Conservation (phyloP, 2,329 filamentous ascomycete genomes). For the Hortaea werneckii region DNA sequence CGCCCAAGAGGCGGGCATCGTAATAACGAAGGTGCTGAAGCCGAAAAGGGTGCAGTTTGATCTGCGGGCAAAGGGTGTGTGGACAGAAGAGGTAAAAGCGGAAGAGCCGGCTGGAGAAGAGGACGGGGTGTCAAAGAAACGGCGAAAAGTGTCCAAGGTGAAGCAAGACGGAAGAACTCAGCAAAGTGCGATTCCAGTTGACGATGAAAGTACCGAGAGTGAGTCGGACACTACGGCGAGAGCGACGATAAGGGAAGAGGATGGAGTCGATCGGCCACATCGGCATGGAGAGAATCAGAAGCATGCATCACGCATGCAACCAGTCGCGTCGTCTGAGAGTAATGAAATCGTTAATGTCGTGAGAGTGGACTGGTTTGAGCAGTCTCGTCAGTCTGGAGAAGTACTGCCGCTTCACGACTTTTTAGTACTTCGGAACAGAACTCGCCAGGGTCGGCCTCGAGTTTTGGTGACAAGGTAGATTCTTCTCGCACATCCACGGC, state of each 20-base stretch:
- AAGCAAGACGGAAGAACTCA: neutral
- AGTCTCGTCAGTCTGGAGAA: slow-evolving; percentile 34
- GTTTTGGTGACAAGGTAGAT: slow-evolving; percentile 4
- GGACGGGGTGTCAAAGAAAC: neutral
- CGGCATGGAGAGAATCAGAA: no score
- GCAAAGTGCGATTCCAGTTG: slow-evolving; percentile 6
- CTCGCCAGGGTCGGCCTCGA: slow-evolving; percentile 6
- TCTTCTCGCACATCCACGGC: slow-evolving; percentile 7
- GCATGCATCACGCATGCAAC: neutral
- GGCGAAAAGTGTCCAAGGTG: neutral
- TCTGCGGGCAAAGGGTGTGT: slow-evolving; percentile 56
- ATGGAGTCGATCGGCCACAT: neutral
- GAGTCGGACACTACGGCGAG: slow-evolving; percentile 18
- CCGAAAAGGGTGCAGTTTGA: slow-evolving; percentile 67
- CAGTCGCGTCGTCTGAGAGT: neutral
- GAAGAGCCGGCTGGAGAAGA: neutral
- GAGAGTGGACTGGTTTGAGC: slow-evolving; percentile 44
- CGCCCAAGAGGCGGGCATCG: slow-evolving; percentile 58
- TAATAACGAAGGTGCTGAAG: slow-evolving; percentile 63
- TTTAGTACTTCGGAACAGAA: slow-evolving; percentile 34
- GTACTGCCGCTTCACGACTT: slow-evolving; percentile 39
- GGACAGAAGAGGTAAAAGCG: slow-evolving; percentile 40
- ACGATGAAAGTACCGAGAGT: slow-evolving; percentile 22
- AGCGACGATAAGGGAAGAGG: neutral
- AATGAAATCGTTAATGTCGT: slow-evolving; percentile 39